Percentiles rank a stretch among this genome's conserved stretches.
These are phyloP conservation scores for Yamadazyma akitaensis DNA, from an alignment of 805 yeast species.

Conservation along the genomic window DNA sequence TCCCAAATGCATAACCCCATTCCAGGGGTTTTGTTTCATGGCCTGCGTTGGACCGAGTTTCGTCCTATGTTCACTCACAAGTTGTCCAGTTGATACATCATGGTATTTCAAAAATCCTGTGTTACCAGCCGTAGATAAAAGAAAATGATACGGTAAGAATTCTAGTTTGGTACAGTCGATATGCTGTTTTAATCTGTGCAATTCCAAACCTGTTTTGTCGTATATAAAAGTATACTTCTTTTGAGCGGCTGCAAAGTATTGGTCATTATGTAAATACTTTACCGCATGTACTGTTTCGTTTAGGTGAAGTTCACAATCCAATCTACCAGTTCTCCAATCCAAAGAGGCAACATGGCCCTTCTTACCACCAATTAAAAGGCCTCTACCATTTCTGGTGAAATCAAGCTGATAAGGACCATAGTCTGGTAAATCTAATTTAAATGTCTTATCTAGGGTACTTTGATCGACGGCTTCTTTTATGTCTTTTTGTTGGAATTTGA, in stretches of 20 bases:
- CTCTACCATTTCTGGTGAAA: conserved; percentile 85
- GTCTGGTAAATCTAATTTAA: conserved; percentile 67
- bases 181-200: conserved; percentile 89
- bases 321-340: conserved; percentile 88
- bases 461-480: conserved; percentile 73
- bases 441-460: conserved; percentile 68
- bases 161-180: conserved; percentile 79
- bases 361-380: conserved; percentile 76
- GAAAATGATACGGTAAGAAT: conserved; percentile 88
- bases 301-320: conserved; percentile 78
- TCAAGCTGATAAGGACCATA: conserved; percentile 86
- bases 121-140: conserved; percentile 84
- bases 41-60: conserved; percentile 87
- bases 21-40: conserved; percentile 91
- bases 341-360: conserved; percentile 95
- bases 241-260: conserved; percentile 94
- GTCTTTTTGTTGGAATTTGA: conserved; percentile 77
- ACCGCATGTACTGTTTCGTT: conserved; percentile 91
- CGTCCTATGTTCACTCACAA: conserved; percentile 81
- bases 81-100: conserved; percentile 88
- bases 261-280: conserved; percentile 87
- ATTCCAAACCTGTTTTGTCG: conserved; percentile 85
- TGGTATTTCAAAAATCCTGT: conserved; percentile 89
- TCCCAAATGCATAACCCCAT: conserved; percentile 91
- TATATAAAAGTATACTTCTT: conserved; percentile 90